A percentile compares a stretch with the other conserved stretches of the same genome.
Evolutionary conservation across 345 rosid genomes (phyloP).

Genomic region (Populus alba): DNA sequence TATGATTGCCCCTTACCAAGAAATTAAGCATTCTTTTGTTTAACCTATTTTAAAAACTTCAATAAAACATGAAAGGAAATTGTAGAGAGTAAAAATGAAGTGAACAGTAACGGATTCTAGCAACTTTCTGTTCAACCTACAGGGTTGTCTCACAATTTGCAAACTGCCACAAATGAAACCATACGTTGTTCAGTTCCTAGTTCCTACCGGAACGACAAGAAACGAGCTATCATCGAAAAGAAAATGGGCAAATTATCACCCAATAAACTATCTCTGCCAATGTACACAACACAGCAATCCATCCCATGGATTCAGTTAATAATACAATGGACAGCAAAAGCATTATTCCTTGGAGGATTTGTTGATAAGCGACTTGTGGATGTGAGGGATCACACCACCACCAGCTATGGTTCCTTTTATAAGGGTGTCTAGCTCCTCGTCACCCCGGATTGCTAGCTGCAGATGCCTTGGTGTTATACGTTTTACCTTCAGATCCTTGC

Average conservation of each 20-base stretch:
- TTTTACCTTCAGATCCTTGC: constrained; percentile 34
- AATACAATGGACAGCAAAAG: neutral
- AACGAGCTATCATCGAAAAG: neutral
- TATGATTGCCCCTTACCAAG: too few relatives aligned
- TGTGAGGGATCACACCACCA: constrained; percentile 29
- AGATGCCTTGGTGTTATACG: constrained; percentile 29
- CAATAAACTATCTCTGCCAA: too few relatives aligned
- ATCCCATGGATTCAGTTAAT: neutral
- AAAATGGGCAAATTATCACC: neutral
- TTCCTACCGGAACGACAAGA: neutral
- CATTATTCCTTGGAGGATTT: constrained; percentile 21
- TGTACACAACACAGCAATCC: constrained; percentile 2
- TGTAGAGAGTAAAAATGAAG: neutral
- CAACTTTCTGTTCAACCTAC: neutral
- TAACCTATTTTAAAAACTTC: neutral
- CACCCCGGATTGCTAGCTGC: constrained; percentile 32
- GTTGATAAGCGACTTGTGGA: constrained; percentile 35
- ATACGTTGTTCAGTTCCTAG: neutral
- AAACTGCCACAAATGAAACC: neutral
- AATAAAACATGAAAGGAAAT: neutral
- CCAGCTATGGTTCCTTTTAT: constrained; percentile 27
- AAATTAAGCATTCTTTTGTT: neutral
- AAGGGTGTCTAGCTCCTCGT: constrained; percentile 29
- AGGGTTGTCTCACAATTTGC: neutral
- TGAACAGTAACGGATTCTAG: neutral